Evolutionary conservation across 257 asterid genomes (phyloP).

Genomic region (Primulina eburnea): DNA sequence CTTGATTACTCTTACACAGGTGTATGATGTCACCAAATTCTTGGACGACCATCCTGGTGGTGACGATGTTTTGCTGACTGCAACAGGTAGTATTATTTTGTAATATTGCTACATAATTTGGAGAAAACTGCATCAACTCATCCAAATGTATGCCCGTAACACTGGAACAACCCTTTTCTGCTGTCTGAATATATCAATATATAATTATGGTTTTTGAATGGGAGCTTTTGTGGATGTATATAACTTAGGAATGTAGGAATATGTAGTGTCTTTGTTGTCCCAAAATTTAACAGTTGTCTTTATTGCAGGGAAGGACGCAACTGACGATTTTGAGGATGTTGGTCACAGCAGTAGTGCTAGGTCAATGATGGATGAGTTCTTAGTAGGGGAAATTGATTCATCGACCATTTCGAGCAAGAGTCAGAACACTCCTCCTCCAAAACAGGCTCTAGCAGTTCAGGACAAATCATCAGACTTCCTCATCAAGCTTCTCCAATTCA

Average conservation of each 20-base stretch:
- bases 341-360: conserved; percentile 79
- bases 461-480: conserved; percentile 61
- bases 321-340: conserved; percentile 80
- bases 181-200: neutral
- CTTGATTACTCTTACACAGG: conserved; percentile 34
- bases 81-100: conserved; percentile 43
- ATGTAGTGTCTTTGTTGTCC: neutral
- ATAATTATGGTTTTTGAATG: neutral
- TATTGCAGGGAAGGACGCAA: conserved; percentile 75
- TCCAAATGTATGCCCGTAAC: neutral
- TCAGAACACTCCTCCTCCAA: conserved; percentile 48
- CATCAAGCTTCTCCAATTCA: conserved; percentile 76
- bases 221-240: neutral
- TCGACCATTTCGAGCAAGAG: conserved; percentile 46
- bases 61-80: conserved; percentile 55
- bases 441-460: conserved; percentile 51
- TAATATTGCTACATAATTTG: no score
- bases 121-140: neutral
- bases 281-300: neutral
- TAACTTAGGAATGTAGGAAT: neutral
- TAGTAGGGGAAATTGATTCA: conserved; percentile 60
- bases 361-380: conserved; percentile 63
- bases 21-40: conserved; percentile 57
- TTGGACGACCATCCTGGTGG: conserved; percentile 82
- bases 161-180: neutral